Base-by-base conservation (phyloP, 139 green algal genomes). In the Chlorella sp. region DNA sequence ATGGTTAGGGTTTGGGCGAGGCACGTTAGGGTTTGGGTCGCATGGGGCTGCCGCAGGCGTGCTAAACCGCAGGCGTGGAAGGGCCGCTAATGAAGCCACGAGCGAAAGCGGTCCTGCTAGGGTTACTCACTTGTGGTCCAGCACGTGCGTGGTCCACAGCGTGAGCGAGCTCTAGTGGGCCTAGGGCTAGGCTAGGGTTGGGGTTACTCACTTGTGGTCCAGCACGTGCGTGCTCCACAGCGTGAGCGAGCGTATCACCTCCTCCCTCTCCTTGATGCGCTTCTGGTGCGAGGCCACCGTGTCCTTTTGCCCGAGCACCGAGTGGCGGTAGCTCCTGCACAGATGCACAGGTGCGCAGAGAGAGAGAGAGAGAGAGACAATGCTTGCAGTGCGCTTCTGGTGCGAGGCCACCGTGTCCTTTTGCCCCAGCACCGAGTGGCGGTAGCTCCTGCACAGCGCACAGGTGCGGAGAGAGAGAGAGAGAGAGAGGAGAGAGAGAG, bases 371-470 rank as follows among this genome's bases (percentile, higher is more conserved):
- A n/a, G n/a, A n/a, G n/a, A n/a, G n/a, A n/a, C n/a, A n/a, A n/a
- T n/a, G n/a, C n/a, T n/a, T n/a, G n/a, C n/a, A n/a, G n/a, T 27
- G n/a, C 61, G 61, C 61, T 27, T 26, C 61, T 67, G 61, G 61
- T 67, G 61, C 61, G 61, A 35, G n/a, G 33, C 61, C n/a, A 67
- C 61, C 23, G 23, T 67, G 61, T 27, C 61, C 61, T 67, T 67
- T 2, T 35, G 3, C 2, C 61, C 61, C 61, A 67, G 29, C 20
- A 67, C 3, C 3, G 2, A 35, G n/a, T 6, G 6, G 61, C 61
- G 61, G 23, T 30, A 67, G 6, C 29, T 34, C 61, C 61, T 67
- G 61, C 29, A n/a, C n/a, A n/a, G n/a, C n/a, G n/a, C n/a, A n/a
- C n/a, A n/a, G n/a, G n/a, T n/a, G n/a, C n/a, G n/a, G n/a, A n/a